Evolutionary conservation across 2,329 filamentous ascomycete genomes (phyloP), one percentile per base, ranked within the genome.

Genomic region (Elsinoe perseae): DNA sequence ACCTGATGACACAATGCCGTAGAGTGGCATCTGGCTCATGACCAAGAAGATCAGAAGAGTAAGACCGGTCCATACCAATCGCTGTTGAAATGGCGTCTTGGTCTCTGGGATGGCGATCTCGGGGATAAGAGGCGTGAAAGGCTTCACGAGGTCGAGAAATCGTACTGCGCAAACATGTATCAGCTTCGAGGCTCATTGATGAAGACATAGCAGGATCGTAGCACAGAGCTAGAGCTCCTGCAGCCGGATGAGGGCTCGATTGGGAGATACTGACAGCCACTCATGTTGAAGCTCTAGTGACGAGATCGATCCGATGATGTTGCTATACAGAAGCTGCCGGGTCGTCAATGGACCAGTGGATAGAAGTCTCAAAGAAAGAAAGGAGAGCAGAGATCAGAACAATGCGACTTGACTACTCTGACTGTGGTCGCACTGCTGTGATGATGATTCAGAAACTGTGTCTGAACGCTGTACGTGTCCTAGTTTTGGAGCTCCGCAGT

Each of bases 91-190:
- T 65, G 91, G 89, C 58, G 95, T 86, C 81, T 96, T 97, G 74
- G 91, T 95, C 79, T 98, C 93, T 66, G 93, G 93, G 71, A 95
- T 87, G 79, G 92, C 87, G 77, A 98, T 93, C 86, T 98, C 93
- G 72, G 93, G 93, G 74, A 98, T 88, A 83, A 97, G 90, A 80
- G 93, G 92, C 81, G 95, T 89, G 75, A 98, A 98, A 72, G 93
- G 93, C 79, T 98, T 98, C 80, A 98, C 93, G 74, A 97, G 83
- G 78, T 98, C 93, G 80, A 98, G 92, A 74, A 98, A 98, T 75
- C 93, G 91, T 77, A 98, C 92, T 97, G 64, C 61, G 61, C 44
- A 56, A 59, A 58, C 12, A 20, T 20, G 30, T 38, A 20, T 52
- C 18, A 52, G 48, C 48, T 12, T 21, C 9, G 1, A 10, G 25